Evolutionary conservation across 345 rosid species (phyloP).

Genomic region (Eucalyptus cloeziana): DNA sequence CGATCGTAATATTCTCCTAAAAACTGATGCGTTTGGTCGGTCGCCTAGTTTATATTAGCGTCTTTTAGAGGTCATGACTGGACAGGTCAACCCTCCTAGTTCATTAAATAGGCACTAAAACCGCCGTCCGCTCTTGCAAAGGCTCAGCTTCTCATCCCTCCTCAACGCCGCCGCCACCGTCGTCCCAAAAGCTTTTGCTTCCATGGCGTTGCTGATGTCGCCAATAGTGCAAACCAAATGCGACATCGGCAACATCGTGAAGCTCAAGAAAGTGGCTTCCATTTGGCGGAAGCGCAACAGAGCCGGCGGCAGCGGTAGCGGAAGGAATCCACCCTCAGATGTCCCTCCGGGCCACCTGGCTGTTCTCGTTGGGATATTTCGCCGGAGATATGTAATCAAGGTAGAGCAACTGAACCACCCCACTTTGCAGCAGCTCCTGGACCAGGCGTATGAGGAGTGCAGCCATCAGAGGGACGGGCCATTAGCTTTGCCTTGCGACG

Average conservation of each 20-base stretch:
- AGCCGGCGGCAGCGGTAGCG: not conserved
- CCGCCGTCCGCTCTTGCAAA: not conserved
- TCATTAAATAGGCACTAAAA: not conserved
- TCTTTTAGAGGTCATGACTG: too few relatives aligned
- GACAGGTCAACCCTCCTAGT: not conserved
- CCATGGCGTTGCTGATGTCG: not conserved
- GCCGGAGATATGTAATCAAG: conserved; percentile 10
- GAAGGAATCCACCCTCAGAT: conserved; percentile 11
- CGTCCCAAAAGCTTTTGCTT: not conserved
- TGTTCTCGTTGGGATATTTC: conserved; percentile 12
- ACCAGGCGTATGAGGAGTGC: conserved; percentile 9
- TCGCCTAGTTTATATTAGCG: not conserved
- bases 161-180: not conserved
- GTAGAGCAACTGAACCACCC: conserved; percentile 21
- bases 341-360: conserved; percentile 20
- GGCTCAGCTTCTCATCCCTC: not conserved
- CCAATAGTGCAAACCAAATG: not conserved
- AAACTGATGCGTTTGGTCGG: not conserved
- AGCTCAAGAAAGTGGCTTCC: conserved; percentile 6
- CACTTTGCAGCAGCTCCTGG: conserved; percentile 14
- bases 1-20: not conserved
- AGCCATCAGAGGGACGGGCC: conserved; percentile 8
- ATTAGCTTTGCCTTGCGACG: conserved; percentile 13
- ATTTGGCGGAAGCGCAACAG: conserved; percentile 8
- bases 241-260: conserved; percentile 1